Evolutionary conservation across 306 rosid species (phyloP).

Genomic region (Cucumis cinereus): DNA sequence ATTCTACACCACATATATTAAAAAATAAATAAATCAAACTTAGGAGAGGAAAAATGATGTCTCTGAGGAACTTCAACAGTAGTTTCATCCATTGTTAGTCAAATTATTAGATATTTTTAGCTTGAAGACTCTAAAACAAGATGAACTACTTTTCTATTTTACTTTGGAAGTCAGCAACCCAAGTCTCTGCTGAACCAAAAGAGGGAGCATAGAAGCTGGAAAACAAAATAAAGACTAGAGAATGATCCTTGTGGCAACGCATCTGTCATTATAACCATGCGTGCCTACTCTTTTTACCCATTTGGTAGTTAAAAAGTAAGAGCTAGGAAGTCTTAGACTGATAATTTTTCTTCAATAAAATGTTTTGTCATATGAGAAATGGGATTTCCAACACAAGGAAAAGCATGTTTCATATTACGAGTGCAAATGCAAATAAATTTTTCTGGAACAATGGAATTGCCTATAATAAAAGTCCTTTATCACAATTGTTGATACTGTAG

Average conservation of each 20-base stretch:
- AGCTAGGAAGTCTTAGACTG: not conserved
- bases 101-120: not conserved
- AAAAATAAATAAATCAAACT: not conserved
- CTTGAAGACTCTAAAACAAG: not conserved
- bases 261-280: not conserved
- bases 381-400: not conserved
- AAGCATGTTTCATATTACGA: not conserved
- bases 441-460: not conserved
- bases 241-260: not conserved
- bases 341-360: not conserved
- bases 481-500: not conserved
- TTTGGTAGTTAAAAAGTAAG: not conserved
- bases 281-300: not conserved
- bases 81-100: not conserved
- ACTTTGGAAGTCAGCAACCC: not conserved
- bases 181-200: not conserved
- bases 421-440: not conserved
- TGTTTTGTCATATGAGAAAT: not conserved
- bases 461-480: not conserved
- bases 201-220: not conserved
- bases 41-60: not conserved
- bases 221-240: not conserved
- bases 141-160: not conserved
- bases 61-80: not conserved
- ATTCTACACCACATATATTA: constrained; percentile 1